phyloP scores from a whole-genome alignment of 495 filamentous ascomycete genomes.

The Astrocystis sublimbata region DNA sequence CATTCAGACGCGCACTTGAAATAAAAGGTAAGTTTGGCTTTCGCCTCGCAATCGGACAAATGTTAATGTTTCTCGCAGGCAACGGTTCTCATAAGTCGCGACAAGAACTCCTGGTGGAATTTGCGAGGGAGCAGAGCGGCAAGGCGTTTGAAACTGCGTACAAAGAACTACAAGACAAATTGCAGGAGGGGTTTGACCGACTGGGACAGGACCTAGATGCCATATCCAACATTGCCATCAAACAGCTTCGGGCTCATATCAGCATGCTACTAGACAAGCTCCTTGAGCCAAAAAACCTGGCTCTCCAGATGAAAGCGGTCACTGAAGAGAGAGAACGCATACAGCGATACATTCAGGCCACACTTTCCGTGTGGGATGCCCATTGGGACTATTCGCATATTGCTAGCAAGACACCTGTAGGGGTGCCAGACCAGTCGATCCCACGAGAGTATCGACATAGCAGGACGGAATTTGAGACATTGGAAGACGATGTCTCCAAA shows the following conservation, averaged over 20 bases:
- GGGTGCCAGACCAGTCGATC: not conserved
- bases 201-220: not conserved
- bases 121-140: not conserved
- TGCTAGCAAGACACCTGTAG: too few relatives aligned
- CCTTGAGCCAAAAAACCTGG: not conserved
- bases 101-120: not conserved
- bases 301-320: not conserved
- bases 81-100: not conserved
- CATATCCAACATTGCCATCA: not conserved
- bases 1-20: not conserved
- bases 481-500: not conserved
- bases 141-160: not conserved
- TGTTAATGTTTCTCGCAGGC: not conserved
- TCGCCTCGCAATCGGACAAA: not conserved
- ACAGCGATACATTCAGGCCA: not conserved
- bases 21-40: not conserved
- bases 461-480: not conserved
- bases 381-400: not conserved
- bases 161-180: not conserved
- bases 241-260: not conserved
- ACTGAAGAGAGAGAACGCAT: not conserved
- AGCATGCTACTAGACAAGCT: conserved; percentile 5
- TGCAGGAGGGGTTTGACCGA: not conserved
- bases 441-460: not conserved
- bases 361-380: not conserved